Percentiles rank a stretch among this genome's conserved stretches.
Conservation (phyloP, 2,329 filamentous ascomycete species). For the Decorospora gaudefroyi region DNA sequence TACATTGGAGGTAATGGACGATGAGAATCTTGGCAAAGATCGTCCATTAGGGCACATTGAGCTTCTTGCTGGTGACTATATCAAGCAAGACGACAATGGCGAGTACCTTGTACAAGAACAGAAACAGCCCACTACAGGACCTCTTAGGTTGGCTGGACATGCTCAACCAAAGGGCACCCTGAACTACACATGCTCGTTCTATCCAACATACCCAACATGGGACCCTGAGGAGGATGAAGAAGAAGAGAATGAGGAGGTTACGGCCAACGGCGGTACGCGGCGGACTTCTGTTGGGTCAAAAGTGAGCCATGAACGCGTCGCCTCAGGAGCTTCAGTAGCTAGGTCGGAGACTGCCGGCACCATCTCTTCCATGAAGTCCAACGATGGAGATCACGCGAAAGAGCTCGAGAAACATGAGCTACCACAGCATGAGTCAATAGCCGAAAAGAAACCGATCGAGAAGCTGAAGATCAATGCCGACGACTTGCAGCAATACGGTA, state of each 20-base stretch:
- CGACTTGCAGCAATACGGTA: constrained; percentile 78
- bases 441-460: constrained; percentile 63
- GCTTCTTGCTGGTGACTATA: constrained; percentile 75
- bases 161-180: constrained; percentile 77
- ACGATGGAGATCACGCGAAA: constrained; percentile 50
- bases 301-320: constrained; percentile 20
- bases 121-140: constrained; percentile 68
- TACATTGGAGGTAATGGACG: constrained; percentile 92
- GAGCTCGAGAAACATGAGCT: constrained; percentile 55
- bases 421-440: constrained; percentile 53
- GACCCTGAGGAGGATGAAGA: constrained; percentile 85
- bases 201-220: constrained; percentile 81
- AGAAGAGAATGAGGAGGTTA: constrained; percentile 43
- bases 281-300: constrained; percentile 31
- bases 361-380: constrained; percentile 49
- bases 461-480: constrained; percentile 80
- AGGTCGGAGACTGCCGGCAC: constrained; percentile 48
- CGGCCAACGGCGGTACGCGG: constrained; percentile 28
- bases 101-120: constrained; percentile 79
- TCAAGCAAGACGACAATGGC: constrained; percentile 75
- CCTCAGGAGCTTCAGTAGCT: constrained; percentile 32
- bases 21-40: constrained; percentile 89
- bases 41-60: constrained; percentile 83
- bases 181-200: constrained; percentile 85
- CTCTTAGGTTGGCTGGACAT: constrained; percentile 74